Evolutionary conservation across 257 asterid genomes (phyloP).

Genomic region (Catharanthus roseus): DNA sequence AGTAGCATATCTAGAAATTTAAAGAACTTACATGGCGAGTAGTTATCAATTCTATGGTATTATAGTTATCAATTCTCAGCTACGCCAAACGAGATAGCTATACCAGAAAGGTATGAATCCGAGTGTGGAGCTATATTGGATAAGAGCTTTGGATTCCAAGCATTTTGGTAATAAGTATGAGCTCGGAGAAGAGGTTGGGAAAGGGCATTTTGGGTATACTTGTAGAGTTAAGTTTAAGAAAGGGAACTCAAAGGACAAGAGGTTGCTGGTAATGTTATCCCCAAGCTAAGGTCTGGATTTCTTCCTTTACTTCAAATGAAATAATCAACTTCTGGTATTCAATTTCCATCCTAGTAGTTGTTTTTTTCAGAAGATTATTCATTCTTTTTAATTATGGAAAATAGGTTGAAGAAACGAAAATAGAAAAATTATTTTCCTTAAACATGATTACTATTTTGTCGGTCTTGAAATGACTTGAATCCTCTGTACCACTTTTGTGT

Average conservation of each 20-base stretch:
- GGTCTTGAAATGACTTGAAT: too few relatives aligned
- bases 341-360: background rate
- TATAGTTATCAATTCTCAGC: too few relatives aligned
- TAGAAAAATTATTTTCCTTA: background rate
- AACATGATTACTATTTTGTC: background rate
- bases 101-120: constrained; percentile 59
- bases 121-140: constrained; percentile 50
- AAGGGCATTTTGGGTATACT: constrained; percentile 97
- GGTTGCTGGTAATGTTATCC: constrained; percentile 91
- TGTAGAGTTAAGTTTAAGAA: constrained; percentile 78
- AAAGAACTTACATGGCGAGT: too few relatives aligned
- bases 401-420: background rate
- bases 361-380: too few relatives aligned
- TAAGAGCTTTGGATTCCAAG: constrained; percentile 85
- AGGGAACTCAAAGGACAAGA: constrained; percentile 75
- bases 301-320: background rate
- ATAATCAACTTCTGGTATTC: background rate
- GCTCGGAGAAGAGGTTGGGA: constrained; percentile 86
- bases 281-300: constrained; percentile 63
- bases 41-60: too few relatives aligned
- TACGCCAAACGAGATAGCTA: constrained; percentile 62
- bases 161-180: constrained; percentile 66
- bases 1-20: too few relatives aligned
- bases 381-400: background rate
- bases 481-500: too few relatives aligned